phyloP scores from a whole-genome alignment of 2,329 filamentous ascomycete genomes.

The Bimuria novae-zelandiae region DNA sequence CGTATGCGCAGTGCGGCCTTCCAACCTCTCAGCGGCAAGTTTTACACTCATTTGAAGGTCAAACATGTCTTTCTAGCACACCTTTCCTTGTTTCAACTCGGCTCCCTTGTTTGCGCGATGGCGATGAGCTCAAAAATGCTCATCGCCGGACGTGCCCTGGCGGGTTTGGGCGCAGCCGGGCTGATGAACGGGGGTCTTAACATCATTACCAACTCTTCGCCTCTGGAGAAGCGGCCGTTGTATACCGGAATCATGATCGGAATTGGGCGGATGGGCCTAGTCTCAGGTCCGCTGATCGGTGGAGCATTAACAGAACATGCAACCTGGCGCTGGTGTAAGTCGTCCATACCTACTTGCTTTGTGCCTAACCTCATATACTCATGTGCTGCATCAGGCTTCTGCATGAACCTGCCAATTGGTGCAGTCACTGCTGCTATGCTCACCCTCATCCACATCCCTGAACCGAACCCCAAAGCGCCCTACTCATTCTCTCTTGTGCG shows the following conservation, averaged over 20 bases:
- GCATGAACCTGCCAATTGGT: conserved; percentile 56
- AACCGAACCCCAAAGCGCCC: conserved; percentile 2
- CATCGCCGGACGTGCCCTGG: conserved; percentile 19
- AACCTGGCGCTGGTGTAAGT: conserved; percentile 46
- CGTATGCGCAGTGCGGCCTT: conserved; percentile 11
- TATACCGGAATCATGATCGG: conserved; percentile 17
- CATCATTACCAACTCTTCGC: conserved; percentile 12
- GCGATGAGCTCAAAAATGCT: conserved; percentile 29
- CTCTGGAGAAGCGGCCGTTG: conserved; percentile 42
- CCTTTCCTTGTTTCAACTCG: conserved; percentile 51
- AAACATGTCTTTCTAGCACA: conserved; percentile 50
- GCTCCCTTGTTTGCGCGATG: conserved; percentile 55
- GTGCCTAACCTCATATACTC: not conserved
- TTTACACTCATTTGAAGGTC: conserved; percentile 33
- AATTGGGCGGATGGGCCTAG: conserved; percentile 29
- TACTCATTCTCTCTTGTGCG: conserved; percentile 11
- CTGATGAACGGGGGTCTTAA: conserved; percentile 20
- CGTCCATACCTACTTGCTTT: not conserved
- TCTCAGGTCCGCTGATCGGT: conserved; percentile 48
- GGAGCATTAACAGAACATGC: conserved; percentile 44
- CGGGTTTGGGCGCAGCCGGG: conserved; percentile 14
- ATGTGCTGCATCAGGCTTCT: conserved; percentile 18
- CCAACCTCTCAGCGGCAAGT: conserved; percentile 26
- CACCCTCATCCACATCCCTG: conserved; percentile 33
- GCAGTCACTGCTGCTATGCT: conserved; percentile 36